These are phyloP conservation scores for Annona squamosa DNA, from an alignment of 164 flowering plant genomes.

Conservation along the genomic window DNA sequence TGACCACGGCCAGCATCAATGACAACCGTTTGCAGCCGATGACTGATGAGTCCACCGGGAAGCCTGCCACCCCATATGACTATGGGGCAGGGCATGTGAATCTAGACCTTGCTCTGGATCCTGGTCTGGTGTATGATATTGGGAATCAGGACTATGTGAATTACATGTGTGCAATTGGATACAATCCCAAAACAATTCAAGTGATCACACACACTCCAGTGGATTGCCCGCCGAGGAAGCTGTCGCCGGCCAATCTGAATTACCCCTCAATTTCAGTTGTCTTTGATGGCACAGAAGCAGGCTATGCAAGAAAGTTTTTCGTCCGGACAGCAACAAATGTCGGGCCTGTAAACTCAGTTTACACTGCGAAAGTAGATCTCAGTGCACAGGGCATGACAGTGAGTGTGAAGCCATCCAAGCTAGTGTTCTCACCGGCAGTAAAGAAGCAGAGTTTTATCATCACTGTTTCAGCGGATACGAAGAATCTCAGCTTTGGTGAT, in stretches of 20 bases:
- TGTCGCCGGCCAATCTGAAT: conserved; percentile 59
- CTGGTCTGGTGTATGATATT: conserved; percentile 69
- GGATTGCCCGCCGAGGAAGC: conserved; percentile 37
- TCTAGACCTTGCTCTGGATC: conserved; percentile 66
- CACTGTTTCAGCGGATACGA: conserved; percentile 41
- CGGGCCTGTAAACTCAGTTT: conserved; percentile 51
- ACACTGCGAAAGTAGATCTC: conserved; percentile 33
- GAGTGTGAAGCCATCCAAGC: conserved; percentile 54
- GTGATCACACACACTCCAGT: conserved; percentile 47
- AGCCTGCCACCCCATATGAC: conserved; percentile 49
- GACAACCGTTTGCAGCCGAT: conserved; percentile 36
- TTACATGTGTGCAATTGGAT: conserved; percentile 63
- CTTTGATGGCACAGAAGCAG: conserved; percentile 25
- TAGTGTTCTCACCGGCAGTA: conserved; percentile 38
- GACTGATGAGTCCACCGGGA: conserved; percentile 66
- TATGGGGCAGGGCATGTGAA: conserved; percentile 64
- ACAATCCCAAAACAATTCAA: conserved; percentile 50
- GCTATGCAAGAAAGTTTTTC: conserved; percentile 37
- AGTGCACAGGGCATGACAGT: conserved; percentile 51
- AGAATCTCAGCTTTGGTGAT: conserved; percentile 41
- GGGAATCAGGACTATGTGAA: conserved; percentile 42
- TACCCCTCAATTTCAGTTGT: conserved; percentile 71
- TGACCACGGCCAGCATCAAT: conserved; percentile 54
- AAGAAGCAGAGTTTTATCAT: conserved; percentile 53
- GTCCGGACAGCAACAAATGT: conserved; percentile 69